phyloP scores from a whole-genome alignment of 2,329 filamentous ascomycete genomes.

The Colletotrichum chlorophyti region DNA sequence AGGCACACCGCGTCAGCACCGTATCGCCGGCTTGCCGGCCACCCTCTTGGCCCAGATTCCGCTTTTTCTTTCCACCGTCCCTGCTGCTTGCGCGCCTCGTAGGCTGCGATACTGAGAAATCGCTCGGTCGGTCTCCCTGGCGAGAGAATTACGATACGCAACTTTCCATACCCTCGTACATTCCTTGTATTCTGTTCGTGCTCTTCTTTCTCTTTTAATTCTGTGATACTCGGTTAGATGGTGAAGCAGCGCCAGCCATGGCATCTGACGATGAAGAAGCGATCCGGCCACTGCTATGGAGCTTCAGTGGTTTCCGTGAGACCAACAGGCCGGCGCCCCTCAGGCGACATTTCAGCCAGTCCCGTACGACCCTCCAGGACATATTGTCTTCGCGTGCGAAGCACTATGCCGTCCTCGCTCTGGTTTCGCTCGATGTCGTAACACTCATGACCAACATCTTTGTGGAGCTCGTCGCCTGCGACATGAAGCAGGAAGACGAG shows the following conservation, averaged over 20 bases:
- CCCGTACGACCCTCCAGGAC: conserved; percentile 18
- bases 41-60: conserved; percentile 2
- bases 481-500: conserved; percentile 46
- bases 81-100: not conserved
- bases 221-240: no score
- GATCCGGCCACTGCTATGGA: conserved; percentile 22
- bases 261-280: conserved; percentile 22
- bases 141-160: not conserved
- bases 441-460: conserved; percentile 55
- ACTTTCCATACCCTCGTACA: no score
- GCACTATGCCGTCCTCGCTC: conserved; percentile 51
- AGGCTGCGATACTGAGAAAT: conserved; percentile 21
- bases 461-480: conserved; percentile 55
- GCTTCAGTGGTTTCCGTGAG: conserved; percentile 26
- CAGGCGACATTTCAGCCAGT: conserved; percentile 22
- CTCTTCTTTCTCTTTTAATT: no score
- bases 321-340: conserved; percentile 20
- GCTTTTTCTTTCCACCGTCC: not conserved
- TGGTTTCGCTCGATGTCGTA: conserved; percentile 53
- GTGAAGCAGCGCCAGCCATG: not conserved
- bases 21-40: conserved; percentile 18
- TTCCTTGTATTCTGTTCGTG: not conserved
- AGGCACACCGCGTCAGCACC: conserved; percentile 25
- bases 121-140: not conserved
- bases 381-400: conserved; percentile 43